Evolutionary conservation across 768 basidiomycete genomes (phyloP).

Genomic region (Suillus subaureus): DNA sequence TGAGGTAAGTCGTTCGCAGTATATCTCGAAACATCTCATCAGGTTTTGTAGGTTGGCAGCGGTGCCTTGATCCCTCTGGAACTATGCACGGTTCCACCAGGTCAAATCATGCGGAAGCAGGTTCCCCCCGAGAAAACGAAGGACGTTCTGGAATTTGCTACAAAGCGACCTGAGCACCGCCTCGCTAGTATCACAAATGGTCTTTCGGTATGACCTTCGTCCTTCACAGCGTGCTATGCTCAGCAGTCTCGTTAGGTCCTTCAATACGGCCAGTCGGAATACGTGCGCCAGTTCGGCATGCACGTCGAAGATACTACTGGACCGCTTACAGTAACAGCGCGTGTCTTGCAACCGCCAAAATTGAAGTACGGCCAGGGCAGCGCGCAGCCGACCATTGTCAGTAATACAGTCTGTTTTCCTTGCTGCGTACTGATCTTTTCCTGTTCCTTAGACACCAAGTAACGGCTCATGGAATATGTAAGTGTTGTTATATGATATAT

Average conservation of each 20-base stretch:
- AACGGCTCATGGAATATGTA: slow-evolving; percentile 85
- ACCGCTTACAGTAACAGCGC: slow-evolving; percentile 60
- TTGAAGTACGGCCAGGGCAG: slow-evolving; percentile 66
- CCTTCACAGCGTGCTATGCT: not conserved
- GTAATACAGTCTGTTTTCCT: slow-evolving; percentile 22
- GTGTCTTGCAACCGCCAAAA: slow-evolving; percentile 64
- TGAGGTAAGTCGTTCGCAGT: slow-evolving; percentile 50
- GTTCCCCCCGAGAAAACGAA: slow-evolving; percentile 68
- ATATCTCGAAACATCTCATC: not conserved
- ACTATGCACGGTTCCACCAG: slow-evolving; percentile 58
- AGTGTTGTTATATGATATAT: slow-evolving; percentile 18
- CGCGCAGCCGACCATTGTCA: slow-evolving; percentile 57
- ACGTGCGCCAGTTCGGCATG: slow-evolving; percentile 76
- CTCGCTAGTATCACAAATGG: slow-evolving; percentile 57
- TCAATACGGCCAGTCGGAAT: slow-evolving; percentile 74
- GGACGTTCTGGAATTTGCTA: slow-evolving; percentile 66
- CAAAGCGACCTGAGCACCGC: slow-evolving; percentile 60
- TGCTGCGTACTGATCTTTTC: slow-evolving; percentile 11
- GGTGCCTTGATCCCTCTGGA: slow-evolving; percentile 72
- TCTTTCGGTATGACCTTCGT: slow-evolving; percentile 42
- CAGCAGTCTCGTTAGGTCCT: slow-evolving; percentile 44
- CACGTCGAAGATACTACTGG: slow-evolving; percentile 49
- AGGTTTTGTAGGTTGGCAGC: slow-evolving; percentile 53
- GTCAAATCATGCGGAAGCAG: slow-evolving; percentile 75
- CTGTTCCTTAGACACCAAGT: slow-evolving; percentile 46